Conservation (phyloP, 2,329 filamentous ascomycete genomes). For the Knoxdaviesia capensis region DNA sequence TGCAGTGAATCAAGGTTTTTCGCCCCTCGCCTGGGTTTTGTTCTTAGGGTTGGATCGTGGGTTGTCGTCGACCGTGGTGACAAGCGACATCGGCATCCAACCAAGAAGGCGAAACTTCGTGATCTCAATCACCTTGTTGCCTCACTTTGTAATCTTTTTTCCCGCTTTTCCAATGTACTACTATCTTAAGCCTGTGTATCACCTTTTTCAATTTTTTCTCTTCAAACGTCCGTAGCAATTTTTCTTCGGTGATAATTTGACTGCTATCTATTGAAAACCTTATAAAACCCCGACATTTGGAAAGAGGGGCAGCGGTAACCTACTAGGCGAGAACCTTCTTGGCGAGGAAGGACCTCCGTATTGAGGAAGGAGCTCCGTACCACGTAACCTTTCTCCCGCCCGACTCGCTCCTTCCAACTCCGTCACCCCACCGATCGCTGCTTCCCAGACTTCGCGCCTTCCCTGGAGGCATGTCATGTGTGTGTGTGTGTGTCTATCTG, state of each 20-base stretch:
- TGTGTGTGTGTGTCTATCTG: no score
- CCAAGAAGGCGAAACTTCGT: background rate
- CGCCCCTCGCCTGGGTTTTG: background rate
- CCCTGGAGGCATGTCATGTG: background rate
- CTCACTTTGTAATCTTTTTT: background rate
- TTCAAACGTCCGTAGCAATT: no score
- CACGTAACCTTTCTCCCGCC: background rate
- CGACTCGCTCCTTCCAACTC: background rate
- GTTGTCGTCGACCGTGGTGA: background rate
- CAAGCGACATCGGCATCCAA: no score
- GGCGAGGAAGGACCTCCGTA: no score
- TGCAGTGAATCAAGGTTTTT: background rate
- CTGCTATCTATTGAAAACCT: background rate
- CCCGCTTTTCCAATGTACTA: no score
- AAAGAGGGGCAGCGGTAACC: no score
- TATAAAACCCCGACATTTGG: background rate
- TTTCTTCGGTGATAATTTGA: background rate
- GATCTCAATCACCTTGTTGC: background rate
- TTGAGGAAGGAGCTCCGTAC: no score
- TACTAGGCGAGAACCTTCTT: no score
- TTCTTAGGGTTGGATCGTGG: background rate
- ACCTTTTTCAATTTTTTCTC: no score
- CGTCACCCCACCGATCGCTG: background rate
- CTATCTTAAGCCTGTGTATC: no score
- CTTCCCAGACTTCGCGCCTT: background rate